Evolutionary conservation across 2,329 filamentous ascomycete species (phyloP), one percentile per base, ranked within the genome.

Genomic region (Camillea tinctor): DNA sequence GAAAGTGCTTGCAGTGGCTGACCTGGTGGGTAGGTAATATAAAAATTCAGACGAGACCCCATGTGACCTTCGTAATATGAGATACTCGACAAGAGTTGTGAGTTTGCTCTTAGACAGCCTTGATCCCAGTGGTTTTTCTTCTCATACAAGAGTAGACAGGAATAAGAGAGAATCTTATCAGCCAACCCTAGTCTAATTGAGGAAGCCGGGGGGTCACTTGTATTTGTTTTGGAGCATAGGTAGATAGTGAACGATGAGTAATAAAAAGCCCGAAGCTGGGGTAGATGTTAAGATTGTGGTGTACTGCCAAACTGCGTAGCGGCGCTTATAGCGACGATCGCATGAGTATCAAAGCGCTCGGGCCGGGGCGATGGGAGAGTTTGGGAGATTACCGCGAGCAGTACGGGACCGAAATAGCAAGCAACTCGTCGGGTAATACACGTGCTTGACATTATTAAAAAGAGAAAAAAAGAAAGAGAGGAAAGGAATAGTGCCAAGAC

Each of bases 401-500:
- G 2, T 11, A 49, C 50, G 50, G 54, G 24, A 26, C 36, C 8
- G 44, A 56, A 50, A 51, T 40, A 56, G n/a, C 22, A 22, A 50
- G 17, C 21, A 13, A 48, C 9, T n/a, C 49, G n/a, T 50, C 20
- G 36, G 30, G 15, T 8, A 13, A 48, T 55, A 50, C 22, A 49
- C 24, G 17, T 49, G n/a, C n/a, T n/a, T n/a, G n/a, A n/a, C n/a
- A n/a, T n/a, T n/a, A n/a, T n/a, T n/a, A n/a, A n/a, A n/a, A n/a
- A n/a, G 21, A 55, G 49, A 50, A 50, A 23, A 50, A 20, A 20
- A 20, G 49, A n/a, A 50, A 23, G 19, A 21, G 13, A n/a, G n/a
- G 36, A 48, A 22, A 50, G 17, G 50, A 20, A 26, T 4, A 26
- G 52, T 63, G 64, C 60, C 63, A 63, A 67, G 59, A 63, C 61